These are phyloP conservation scores for Alternaria gaisen DNA, from an alignment of 2,329 filamentous ascomycete genomes.

Conservation along the genomic window DNA sequence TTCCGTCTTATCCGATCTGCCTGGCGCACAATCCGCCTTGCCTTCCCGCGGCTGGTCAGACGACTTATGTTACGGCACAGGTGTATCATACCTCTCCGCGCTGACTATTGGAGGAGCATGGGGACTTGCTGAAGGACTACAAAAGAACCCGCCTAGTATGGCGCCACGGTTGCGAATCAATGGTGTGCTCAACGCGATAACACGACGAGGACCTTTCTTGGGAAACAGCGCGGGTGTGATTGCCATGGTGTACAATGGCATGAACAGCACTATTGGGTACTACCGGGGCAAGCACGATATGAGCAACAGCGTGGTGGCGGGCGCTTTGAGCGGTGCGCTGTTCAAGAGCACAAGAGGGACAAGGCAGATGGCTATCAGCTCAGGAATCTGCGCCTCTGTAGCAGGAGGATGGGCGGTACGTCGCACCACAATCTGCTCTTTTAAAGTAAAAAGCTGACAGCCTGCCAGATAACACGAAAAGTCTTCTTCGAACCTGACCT, in stretches of 20 bases:
- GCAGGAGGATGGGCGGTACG: slow-evolving; percentile 88
- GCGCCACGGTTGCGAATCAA: slow-evolving; percentile 93
- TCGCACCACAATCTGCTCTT: neutral
- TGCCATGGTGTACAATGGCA: slow-evolving; percentile 94
- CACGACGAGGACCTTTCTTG: slow-evolving; percentile 89
- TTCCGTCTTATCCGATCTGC: slow-evolving; percentile 83
- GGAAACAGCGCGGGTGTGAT: slow-evolving; percentile 96
- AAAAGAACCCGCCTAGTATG: slow-evolving; percentile 72
- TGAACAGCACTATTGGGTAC: slow-evolving; percentile 53
- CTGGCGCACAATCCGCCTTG: slow-evolving; percentile 84
- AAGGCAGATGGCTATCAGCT: slow-evolving; percentile 93
- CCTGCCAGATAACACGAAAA: slow-evolving; percentile 34
- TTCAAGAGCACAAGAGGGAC: slow-evolving; percentile 96
- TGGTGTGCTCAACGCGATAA: slow-evolving; percentile 93
- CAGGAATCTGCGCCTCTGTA: slow-evolving; percentile 84
- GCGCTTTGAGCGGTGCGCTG: slow-evolving; percentile 86
- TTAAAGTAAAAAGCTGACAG: neutral
- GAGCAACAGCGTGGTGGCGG: slow-evolving; percentile 85
- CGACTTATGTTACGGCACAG: slow-evolving; percentile 96
- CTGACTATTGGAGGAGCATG: slow-evolving; percentile 86
- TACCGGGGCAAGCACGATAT: slow-evolving; percentile 67
- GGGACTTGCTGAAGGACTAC: slow-evolving; percentile 90
- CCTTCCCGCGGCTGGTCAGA: slow-evolving; percentile 98
- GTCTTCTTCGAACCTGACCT: slow-evolving; percentile 39
- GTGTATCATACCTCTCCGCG: slow-evolving; percentile 90